Percentiles rank a stretch among this genome's conserved stretches.
These are phyloP conservation scores for Ogataea hybrid DNA, from an alignment of 1,139 yeast genomes.

Conservation along the genomic window DNA sequence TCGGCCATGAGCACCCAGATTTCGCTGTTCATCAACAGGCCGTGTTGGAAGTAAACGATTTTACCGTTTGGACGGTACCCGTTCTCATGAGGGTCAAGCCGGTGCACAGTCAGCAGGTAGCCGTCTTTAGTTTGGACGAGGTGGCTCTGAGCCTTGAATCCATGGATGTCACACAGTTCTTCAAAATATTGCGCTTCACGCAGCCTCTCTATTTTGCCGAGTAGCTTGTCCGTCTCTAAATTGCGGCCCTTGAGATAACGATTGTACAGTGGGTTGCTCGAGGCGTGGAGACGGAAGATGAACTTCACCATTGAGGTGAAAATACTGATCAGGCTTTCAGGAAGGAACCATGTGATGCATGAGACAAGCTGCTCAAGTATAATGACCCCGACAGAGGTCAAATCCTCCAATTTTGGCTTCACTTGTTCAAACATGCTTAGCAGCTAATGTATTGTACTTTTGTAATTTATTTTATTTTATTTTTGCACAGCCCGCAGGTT, in stretches of 20 bases:
- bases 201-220: slow-evolving; percentile 25
- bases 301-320: slow-evolving; percentile 26
- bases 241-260: slow-evolving; percentile 18
- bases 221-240: slow-evolving; percentile 12
- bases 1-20: slow-evolving; percentile 70
- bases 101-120: slow-evolving; percentile 31
- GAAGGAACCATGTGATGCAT: slow-evolving; percentile 28
- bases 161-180: slow-evolving; percentile 29
- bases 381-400: slow-evolving; percentile 27
- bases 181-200: slow-evolving; percentile 26
- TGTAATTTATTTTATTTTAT: background rate
- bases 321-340: slow-evolving; percentile 23
- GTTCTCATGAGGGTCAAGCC: slow-evolving; percentile 30
- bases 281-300: slow-evolving; percentile 22
- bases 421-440: slow-evolving; percentile 1
- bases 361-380: slow-evolving; percentile 30
- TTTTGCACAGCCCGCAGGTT: slow-evolving; percentile 5
- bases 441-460: background rate
- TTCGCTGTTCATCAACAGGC: slow-evolving; percentile 86
- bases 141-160: slow-evolving; percentile 30
- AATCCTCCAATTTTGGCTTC: slow-evolving; percentile 13
- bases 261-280: slow-evolving; percentile 24
- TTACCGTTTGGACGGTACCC: slow-evolving; percentile 32
- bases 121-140: slow-evolving; percentile 31
- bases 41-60: slow-evolving; percentile 85